Evolutionary conservation across 2,329 filamentous ascomycete species (phyloP).

Genomic region (Xylaria multiplex): DNA sequence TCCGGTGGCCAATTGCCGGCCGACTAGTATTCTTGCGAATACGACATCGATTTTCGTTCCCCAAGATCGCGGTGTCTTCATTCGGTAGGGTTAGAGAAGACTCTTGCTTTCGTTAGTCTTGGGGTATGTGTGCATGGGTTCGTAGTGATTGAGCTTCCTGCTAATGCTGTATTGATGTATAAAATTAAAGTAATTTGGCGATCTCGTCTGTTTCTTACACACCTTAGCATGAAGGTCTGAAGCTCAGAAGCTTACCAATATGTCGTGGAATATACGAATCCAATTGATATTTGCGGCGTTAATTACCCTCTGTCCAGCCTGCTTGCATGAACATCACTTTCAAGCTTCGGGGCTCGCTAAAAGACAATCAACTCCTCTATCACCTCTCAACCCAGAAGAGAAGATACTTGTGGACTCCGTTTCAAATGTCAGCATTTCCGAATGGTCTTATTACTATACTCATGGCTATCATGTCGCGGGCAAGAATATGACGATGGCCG

Average conservation of each 20-base stretch:
- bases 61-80: slow-evolving; percentile 20
- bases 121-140: slow-evolving; percentile 4
- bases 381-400: slow-evolving; percentile 44
- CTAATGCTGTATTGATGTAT: slow-evolving; percentile 13
- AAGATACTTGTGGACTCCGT: slow-evolving; percentile 44
- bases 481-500: slow-evolving; percentile 46
- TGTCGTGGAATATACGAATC: slow-evolving; percentile 22
- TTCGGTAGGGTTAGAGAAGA: slow-evolving; percentile 15
- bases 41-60: slow-evolving; percentile 12
- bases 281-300: slow-evolving; percentile 27
- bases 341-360: slow-evolving; percentile 25
- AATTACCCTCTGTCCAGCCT: slow-evolving; percentile 37
- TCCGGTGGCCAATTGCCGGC: slow-evolving; percentile 10
- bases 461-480: slow-evolving; percentile 49
- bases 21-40: slow-evolving; percentile 6
- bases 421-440: slow-evolving; percentile 45
- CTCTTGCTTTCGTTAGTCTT: slow-evolving; percentile 2
- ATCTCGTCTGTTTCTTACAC: background rate
- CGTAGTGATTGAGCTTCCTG: background rate
- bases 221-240: background rate
- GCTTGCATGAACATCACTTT: slow-evolving; percentile 39
- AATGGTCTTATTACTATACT: slow-evolving; percentile 51
- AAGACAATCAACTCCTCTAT: slow-evolving; percentile 39
- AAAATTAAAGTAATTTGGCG: slow-evolving; percentile 7
- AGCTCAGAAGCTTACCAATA: slow-evolving; percentile 6